Evolutionary conservation across 352 stramenopile species (phyloP), one percentile per base, ranked within the genome.

Genomic region (Paralagenidium karlingii): DNA sequence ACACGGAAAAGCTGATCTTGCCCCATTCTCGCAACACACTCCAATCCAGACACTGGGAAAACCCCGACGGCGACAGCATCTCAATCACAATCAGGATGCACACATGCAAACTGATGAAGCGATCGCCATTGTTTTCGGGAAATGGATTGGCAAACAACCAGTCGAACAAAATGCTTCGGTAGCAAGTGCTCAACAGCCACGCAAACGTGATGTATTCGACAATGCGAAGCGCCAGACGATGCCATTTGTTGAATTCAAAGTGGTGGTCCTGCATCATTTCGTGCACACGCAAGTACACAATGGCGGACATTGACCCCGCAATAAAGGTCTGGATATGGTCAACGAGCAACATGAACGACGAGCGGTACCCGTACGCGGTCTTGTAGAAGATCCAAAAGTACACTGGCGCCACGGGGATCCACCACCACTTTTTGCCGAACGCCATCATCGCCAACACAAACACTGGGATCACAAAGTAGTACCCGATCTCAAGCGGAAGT

Each of bases 1-100:
- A 75, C 31, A 69, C 57, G 2, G 61, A 74, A 27, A 60, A 73
- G 38, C 60, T 73, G 25, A 68, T 50, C 45, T 73, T 74, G 38
- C 58, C 58, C 31, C 47, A 52, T 33, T 61, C 60, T 5, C 58
- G 53, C 19, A 75, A 40, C 13, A 70, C 39, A 5, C 47, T 69
- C 55, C 52, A 68, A 45, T 70, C 62, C 18, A 74, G 53, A 24
- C 60, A 42, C 1, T 31, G 45, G 1, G 62, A 65, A 11, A 75
- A 12, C 7, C 45, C 12, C 7, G 55, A 65, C 8, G 58, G 58
- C 1, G 59, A 26, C 1, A 70, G 30, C 43, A 74, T 59, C 43
- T 74, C 62, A 24, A 47, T 29, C 8, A 70, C 56, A 24, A 70
- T 46, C 4, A 75, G 28, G 4, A 41, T 34, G 1, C 47, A 54